These are phyloP conservation scores for Cryptococcus depauperatus DNA, from an alignment of 1,284 basidiomycete genomes.

Conservation along the genomic window DNA sequence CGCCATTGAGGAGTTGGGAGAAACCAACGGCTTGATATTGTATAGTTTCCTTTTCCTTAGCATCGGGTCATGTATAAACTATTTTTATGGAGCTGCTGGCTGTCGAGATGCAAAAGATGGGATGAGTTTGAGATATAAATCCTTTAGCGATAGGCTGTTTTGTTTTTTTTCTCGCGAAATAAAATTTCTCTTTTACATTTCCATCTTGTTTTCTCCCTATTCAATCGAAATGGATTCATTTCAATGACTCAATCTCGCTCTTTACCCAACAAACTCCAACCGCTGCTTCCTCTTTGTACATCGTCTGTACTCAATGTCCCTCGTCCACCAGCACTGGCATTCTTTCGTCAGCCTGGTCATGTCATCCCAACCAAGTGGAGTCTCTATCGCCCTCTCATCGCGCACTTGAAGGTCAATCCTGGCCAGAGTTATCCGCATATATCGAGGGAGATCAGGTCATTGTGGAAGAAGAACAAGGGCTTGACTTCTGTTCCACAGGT, in stretches of 20 bases:
- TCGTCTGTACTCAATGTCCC: not conserved
- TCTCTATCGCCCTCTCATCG: slow-evolving; percentile 62
- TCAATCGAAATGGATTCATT: not conserved
- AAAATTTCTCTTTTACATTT: too few relatives aligned
- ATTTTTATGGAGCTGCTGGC: too few relatives aligned
- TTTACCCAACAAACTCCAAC: slow-evolving; percentile 8
- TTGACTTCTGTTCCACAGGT: slow-evolving; percentile 16
- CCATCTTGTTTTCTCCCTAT: not conserved
- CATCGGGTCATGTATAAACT: not conserved
- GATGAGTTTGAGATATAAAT: too few relatives aligned
- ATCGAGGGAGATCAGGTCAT: slow-evolving; percentile 11
- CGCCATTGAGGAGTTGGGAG: slow-evolving; percentile 37
- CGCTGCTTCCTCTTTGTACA: not conserved
- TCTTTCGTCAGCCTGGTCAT: slow-evolving; percentile 63
- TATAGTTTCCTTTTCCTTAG: too few relatives aligned
- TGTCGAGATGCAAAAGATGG: too few relatives aligned
- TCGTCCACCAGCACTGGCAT: slow-evolving; percentile 46
- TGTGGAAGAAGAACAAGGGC: slow-evolving; percentile 17
- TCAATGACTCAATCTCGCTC: not conserved
- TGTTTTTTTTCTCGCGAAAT: too few relatives aligned
- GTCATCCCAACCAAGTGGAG: slow-evolving; percentile 64
- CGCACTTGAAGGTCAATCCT: slow-evolving; percentile 48
- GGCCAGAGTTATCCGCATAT: not conserved
- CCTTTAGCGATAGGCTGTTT: too few relatives aligned
- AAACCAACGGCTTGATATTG: slow-evolving; percentile 43